A percentile compares a stretch with the other conserved stretches of the same genome.
phyloP scores from a whole-genome alignment of 208 protist species.

The Lotmaria passim region DNA sequence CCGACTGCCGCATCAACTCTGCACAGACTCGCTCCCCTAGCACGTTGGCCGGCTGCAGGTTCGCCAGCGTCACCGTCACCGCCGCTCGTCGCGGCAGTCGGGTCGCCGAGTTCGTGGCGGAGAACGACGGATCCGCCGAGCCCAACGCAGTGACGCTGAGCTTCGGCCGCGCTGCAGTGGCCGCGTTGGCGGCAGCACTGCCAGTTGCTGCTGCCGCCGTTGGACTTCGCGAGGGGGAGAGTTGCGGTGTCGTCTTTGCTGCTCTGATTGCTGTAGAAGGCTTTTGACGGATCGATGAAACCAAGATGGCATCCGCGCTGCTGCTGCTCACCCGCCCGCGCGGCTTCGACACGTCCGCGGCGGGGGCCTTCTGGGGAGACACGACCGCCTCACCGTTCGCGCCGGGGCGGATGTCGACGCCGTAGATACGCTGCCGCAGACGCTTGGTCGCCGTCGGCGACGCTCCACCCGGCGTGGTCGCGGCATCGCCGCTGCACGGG shows the following conservation, averaged over 20 bases:
- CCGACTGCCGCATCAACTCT: slow-evolving; percentile 24
- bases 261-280: background rate
- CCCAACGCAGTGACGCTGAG: slow-evolving; percentile 11
- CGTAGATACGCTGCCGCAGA: slow-evolving; percentile 31
- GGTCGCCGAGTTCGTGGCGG: slow-evolving; percentile 1
- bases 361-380: slow-evolving; percentile 6
- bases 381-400: slow-evolving; percentile 3
- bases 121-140: slow-evolving; percentile 1
- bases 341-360: slow-evolving; percentile 17
- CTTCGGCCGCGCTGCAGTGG: slow-evolving; percentile 16
- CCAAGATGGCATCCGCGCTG: slow-evolving; percentile 10
- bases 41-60: slow-evolving; percentile 18
- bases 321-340: slow-evolving; percentile 13
- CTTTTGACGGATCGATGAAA: slow-evolving; percentile 33
- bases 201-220: background rate
- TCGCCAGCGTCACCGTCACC: slow-evolving; percentile 24
- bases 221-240: slow-evolving; percentile 6
- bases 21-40: slow-evolving; percentile 23
- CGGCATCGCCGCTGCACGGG: background rate
- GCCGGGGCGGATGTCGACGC: slow-evolving; percentile 17
- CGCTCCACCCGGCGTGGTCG: background rate
- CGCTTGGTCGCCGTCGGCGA: slow-evolving; percentile 8
- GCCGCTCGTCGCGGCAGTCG: slow-evolving; percentile 21
- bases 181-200: background rate
- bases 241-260: background rate